A percentile compares a stretch with the other conserved stretches of the same genome.
Conservation (phyloP, 2,329 filamentous ascomycete genomes). For the Escovopsis sp. region DNA sequence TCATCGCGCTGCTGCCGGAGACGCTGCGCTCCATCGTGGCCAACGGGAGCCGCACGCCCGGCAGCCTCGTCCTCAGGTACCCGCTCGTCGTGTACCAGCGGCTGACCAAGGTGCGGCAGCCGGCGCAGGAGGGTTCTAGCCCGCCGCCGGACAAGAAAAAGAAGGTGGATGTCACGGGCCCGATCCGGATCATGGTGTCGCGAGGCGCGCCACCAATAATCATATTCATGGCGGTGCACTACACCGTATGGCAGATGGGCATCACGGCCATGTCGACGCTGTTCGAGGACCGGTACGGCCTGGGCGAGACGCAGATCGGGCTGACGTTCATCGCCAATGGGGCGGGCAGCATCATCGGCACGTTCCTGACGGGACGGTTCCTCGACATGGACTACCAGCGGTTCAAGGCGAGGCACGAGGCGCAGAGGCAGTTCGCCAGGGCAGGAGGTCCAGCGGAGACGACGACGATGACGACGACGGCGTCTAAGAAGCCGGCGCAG, state of each 20-base stretch:
- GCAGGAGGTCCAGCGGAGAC: too few species aligned
- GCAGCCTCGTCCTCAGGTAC: slow-evolving; percentile 18
- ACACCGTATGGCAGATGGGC: slow-evolving; percentile 40
- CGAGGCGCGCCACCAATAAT: slow-evolving; percentile 32
- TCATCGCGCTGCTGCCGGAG: slow-evolving; percentile 39
- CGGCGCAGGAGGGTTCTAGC: slow-evolving; percentile 7
- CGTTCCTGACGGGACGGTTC: slow-evolving; percentile 33
- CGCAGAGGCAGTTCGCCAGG: slow-evolving; percentile 10
- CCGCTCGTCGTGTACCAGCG: slow-evolving; percentile 20
- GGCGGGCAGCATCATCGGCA: slow-evolving; percentile 31
- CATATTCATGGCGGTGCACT: slow-evolving; percentile 33
- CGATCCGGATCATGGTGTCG: slow-evolving; percentile 26
- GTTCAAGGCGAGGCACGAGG: slow-evolving; percentile 29
- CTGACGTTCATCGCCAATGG: slow-evolving; percentile 38
- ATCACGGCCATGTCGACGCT: slow-evolving; percentile 32
- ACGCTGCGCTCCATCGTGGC: slow-evolving; percentile 34
- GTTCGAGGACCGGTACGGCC: slow-evolving; percentile 38
- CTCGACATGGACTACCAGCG: slow-evolving; percentile 56
- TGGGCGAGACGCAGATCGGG: slow-evolving; percentile 40
- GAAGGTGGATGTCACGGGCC: slow-evolving; percentile 22
- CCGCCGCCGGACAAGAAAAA: slow-evolving; percentile 6
- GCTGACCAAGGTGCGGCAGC: slow-evolving; percentile 13
- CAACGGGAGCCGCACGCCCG: slow-evolving; percentile 33
- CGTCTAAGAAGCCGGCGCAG: slow-evolving; percentile 13
- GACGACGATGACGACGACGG: too few species aligned